Percentiles rank a stretch among this genome's conserved stretches.
phyloP scores from a whole-genome alignment of 495 filamentous ascomycete species.

The Cercophora scortea region DNA sequence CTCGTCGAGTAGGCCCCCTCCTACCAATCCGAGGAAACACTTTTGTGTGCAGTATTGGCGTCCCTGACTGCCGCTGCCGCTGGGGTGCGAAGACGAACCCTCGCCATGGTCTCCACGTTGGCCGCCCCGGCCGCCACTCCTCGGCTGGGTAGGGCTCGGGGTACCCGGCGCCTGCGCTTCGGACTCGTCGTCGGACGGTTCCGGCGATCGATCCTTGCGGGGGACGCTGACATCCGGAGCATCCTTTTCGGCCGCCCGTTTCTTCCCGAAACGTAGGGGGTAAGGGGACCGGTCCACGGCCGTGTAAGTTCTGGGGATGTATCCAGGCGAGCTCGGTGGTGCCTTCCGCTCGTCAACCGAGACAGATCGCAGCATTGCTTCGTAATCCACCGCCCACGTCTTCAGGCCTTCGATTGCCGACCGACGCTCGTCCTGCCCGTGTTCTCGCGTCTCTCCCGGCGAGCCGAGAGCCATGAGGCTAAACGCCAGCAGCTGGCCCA shows the following conservation, averaged over 20 bases:
- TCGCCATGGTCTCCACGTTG: not conserved
- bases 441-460: not conserved
- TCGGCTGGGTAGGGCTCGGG: not conserved
- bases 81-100: not conserved
- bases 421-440: conserved; percentile 33
- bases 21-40: conserved; percentile 37
- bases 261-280: not conserved
- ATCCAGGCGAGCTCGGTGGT: not conserved
- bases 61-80: not conserved
- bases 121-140: not conserved
- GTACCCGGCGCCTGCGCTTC: not conserved
- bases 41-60: conserved; percentile 36
- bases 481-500: not conserved
- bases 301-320: not conserved
- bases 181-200: not conserved
- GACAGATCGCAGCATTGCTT: not conserved
- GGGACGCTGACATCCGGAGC: not conserved
- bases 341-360: not conserved
- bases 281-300: not conserved
- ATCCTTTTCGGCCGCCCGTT: not conserved
- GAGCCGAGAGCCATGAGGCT: conserved; percentile 6
- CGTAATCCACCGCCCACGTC: conserved; percentile 1
- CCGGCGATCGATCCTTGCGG: not conserved
- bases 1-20: conserved; percentile 25
- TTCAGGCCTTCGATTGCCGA: no score